phyloP scores from a whole-genome alignment of 164 flowering plant species.

The Sextonia rubra region DNA sequence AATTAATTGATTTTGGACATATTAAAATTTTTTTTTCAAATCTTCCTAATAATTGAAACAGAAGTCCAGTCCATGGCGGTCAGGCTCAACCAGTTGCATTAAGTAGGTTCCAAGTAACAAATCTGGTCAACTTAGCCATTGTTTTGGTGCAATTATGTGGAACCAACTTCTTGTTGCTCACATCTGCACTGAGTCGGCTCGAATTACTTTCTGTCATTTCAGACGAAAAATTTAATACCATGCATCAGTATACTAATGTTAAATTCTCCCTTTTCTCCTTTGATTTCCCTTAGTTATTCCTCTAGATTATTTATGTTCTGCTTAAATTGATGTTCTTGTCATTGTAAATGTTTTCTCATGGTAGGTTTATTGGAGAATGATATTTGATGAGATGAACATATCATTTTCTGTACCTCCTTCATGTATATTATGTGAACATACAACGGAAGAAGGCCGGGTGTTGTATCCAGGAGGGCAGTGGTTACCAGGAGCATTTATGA shows the following conservation, averaged over 20 bases:
- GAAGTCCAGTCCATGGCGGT: background rate
- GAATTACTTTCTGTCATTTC: too few relatives aligned
- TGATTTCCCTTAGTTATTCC: background rate
- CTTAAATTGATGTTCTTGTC: background rate
- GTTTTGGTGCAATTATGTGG: background rate
- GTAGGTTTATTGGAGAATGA: constrained; percentile 72
- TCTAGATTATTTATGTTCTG: background rate
- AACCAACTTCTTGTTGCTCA: background rate
- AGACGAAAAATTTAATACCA: background rate
- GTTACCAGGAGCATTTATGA: constrained; percentile 76
- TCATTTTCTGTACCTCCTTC: constrained; percentile 68
- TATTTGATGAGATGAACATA: constrained; percentile 60
- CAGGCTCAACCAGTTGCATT: background rate
- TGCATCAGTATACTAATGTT: background rate
- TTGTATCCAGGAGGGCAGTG: constrained; percentile 81
- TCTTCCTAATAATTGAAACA: too few relatives aligned
- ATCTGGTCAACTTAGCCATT: background rate
- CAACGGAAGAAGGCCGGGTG: constrained; percentile 20
- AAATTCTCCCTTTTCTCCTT: background rate
- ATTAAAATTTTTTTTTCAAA: too few relatives aligned
- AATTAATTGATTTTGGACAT: too few relatives aligned
- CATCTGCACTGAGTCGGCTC: too few relatives aligned
- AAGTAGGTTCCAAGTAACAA: background rate
- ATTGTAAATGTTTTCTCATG: constrained; percentile 8
- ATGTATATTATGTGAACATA: constrained; percentile 49